phyloP scores from a whole-genome alignment of 2,329 filamentous ascomycete genomes.

The Magnaporthales sp. region DNA sequence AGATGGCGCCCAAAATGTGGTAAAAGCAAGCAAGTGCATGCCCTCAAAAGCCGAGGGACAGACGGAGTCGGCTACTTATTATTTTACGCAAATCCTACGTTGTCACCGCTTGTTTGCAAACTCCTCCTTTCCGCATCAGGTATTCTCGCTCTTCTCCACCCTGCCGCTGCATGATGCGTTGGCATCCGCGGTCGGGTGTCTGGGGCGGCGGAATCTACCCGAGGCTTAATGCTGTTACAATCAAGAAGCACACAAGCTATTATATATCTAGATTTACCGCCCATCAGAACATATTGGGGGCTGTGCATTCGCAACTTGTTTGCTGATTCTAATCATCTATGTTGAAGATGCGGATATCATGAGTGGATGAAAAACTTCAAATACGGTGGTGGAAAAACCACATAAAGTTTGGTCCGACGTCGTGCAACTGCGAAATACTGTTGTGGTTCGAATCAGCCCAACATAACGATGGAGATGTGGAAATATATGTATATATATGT shows the following conservation, averaged over 20 bases:
- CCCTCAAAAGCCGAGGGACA: not conserved
- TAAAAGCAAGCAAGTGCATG: not conserved
- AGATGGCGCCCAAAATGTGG: not conserved
- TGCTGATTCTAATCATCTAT: too few species aligned
- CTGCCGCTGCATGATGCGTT: conserved; percentile 26
- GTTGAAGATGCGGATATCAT: too few species aligned
- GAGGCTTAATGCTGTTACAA: conserved; percentile 5
- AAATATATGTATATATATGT: too few species aligned
- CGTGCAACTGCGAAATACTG: not conserved
- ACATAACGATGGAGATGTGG: not conserved
- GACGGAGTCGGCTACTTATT: not conserved
- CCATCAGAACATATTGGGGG: not conserved
- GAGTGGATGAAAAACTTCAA: too few species aligned
- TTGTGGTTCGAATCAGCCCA: not conserved
- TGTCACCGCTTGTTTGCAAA: not conserved
- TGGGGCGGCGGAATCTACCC: conserved; percentile 14
- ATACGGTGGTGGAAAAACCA: not conserved
- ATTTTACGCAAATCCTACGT: not conserved
- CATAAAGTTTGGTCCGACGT: not conserved
- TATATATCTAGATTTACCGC: not conserved
- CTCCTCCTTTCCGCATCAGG: not conserved
- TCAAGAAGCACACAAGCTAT: not conserved
- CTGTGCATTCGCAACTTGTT: not conserved
- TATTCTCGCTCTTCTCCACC: conserved; percentile 17
- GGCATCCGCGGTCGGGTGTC: conserved; percentile 18